Conservation (phyloP, 257 asterid species). For the Solanum sejunctum region DNA sequence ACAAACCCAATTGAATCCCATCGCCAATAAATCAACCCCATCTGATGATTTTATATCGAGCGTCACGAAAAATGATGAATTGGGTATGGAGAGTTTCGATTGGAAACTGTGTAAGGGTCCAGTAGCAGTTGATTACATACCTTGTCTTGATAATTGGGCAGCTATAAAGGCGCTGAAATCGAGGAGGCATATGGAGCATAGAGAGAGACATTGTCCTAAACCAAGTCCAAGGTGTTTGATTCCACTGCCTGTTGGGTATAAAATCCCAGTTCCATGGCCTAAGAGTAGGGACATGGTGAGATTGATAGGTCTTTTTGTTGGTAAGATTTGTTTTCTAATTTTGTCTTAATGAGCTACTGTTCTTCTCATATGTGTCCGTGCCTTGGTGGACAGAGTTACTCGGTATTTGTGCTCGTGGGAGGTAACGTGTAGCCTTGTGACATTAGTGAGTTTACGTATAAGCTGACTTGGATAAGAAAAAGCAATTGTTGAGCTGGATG, state of each 20-base stretch:
- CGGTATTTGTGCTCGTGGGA: not conserved
- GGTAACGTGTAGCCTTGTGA: not conserved
- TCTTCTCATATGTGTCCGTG: no score
- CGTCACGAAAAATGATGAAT: not conserved
- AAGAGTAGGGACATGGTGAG: constrained; percentile 99
- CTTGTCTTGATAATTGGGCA: constrained; percentile 74
- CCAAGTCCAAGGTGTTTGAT: constrained; percentile 63
- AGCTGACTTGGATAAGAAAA: not conserved
- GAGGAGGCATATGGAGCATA: constrained; percentile 70
- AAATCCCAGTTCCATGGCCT: constrained; percentile 84
- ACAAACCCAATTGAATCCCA: not conserved
- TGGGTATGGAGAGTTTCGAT: not conserved
- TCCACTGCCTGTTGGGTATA: constrained; percentile 72
- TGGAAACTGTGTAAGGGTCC: constrained; percentile 57
- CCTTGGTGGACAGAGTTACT: not conserved
- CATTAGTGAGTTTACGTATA: not conserved
- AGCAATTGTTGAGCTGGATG: not conserved
- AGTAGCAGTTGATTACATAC: constrained; percentile 59
- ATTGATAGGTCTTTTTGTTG: constrained; percentile 43
- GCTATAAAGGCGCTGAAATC: constrained; percentile 55
- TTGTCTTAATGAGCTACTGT: not conserved
- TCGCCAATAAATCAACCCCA: not conserved
- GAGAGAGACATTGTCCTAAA: constrained; percentile 92
- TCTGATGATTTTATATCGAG: not conserved
- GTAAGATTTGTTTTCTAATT: constrained; percentile 24